Evolutionary conservation across 75 land plant genomes (phyloP), one percentile per base, ranked within the genome.

Genomic region (Gnetum montanum): DNA sequence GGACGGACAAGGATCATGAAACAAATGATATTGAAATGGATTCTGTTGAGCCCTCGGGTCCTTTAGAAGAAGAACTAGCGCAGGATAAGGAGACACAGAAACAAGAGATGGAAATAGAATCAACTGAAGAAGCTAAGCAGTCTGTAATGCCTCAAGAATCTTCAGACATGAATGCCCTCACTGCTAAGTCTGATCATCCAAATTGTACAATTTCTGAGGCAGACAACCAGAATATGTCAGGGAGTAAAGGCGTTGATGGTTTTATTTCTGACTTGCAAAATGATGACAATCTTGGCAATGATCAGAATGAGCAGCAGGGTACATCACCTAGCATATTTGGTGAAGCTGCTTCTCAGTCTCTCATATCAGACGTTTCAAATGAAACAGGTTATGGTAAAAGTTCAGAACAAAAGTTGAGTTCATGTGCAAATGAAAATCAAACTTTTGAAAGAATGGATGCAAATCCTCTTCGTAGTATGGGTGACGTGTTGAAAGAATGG

Each of bases 401-500:
- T 28, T 34, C 67, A 59, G 58, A 67, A 47, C 70, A 20, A 54
- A 50, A 50, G 56, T 8, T 30, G 55, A 38, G 8, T 49, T 43
- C 60, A 53, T 36, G 15, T 31, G 29, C 52, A 70, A 43, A 11
- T n/a, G 63, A 68, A 10, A 0, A 35, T 20, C 57, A 65, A 43
- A 30, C 61, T 23, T 6, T 43, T 27, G 69, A 71, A 38, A 81
- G 64, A 68, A 58, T 27, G 16, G 70, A 70, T 31, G 62, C 89
- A 46, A 95, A 95, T 60, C 97, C 99, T 49, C 81, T 60, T 40
- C 59, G 97, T 6, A 83, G 71, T 59, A 49, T 95, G 31, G 97
- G 99, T 2, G 88, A 95, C 75, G 93, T 92, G 15, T 69, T 95
- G 61, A 70, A 84, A 52, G 72, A 75, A 18, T 95, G 99, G 99